Evolutionary conservation across 257 asterid genomes (phyloP).

Genomic region (Misopates orontium): DNA sequence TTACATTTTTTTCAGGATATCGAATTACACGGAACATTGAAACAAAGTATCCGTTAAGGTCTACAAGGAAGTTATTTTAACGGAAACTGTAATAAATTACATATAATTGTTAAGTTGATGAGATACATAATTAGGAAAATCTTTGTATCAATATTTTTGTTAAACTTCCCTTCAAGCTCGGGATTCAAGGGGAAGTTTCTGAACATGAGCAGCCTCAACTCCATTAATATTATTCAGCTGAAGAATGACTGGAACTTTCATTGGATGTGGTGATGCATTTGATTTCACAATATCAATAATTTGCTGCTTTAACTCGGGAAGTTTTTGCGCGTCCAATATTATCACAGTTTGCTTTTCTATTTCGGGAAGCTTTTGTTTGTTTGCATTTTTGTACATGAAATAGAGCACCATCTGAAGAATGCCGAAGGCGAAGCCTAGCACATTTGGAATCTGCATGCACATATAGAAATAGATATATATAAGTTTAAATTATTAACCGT

Average conservation of each 20-base stretch:
- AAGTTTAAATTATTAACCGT: neutral
- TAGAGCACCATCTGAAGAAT: conserved; percentile 64
- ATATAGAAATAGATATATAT: neutral
- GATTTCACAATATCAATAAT: conserved; percentile 49
- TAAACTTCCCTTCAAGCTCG: no score
- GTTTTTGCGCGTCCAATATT: conserved; percentile 37
- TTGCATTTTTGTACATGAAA: conserved; percentile 39
- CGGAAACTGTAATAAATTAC: no score
- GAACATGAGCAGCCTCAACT: conserved; percentile 10
- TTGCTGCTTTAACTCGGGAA: conserved; percentile 31
- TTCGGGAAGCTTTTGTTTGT: conserved; percentile 34
- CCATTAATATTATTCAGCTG: neutral
- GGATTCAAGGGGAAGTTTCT: conserved; percentile 16
- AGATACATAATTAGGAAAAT: no score
- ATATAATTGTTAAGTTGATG: no score
- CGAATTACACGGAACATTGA: no score
- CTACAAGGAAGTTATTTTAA: no score
- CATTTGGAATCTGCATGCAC: conserved; percentile 62
- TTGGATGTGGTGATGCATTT: conserved; percentile 25
- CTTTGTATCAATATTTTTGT: no score
- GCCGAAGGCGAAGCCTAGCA: conserved; percentile 63
- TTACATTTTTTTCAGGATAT: no score
- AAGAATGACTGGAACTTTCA: conserved; percentile 30
- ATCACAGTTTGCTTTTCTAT: conserved; percentile 30
- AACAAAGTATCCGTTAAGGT: no score